Conservation (phyloP, 371 early-diverging fungal genomes). For the Phascolomyces articulosus region DNA sequence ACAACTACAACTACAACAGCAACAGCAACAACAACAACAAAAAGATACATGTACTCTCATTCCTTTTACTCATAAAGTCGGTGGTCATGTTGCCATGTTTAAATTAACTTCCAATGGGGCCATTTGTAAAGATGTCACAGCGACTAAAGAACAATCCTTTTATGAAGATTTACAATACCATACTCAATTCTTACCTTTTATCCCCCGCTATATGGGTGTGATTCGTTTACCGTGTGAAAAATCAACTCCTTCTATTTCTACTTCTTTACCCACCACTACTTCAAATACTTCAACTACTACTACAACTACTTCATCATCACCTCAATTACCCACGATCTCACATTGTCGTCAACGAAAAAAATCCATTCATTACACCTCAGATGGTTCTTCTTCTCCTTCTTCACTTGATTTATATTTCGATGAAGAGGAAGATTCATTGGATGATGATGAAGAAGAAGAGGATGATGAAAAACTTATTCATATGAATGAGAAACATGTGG, state of each 20-base stretch:
- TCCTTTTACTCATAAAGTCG: slow-evolving; percentile 46
- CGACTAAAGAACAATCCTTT: slow-evolving; percentile 30
- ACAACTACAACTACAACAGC: too few species aligned
- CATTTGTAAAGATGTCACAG: slow-evolving; percentile 40
- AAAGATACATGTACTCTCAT: slow-evolving; percentile 26
- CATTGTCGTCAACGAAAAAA: too few species aligned
- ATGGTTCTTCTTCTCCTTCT: not conserved
- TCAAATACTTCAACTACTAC: not conserved
- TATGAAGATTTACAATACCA: slow-evolving; percentile 31
- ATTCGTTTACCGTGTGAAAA: slow-evolving; percentile 22
- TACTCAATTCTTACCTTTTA: slow-evolving; percentile 32
- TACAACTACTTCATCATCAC: too few species aligned
- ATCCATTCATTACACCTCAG: not conserved
- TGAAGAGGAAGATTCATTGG: not conserved
- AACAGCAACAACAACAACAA: not conserved
- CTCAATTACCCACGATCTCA: too few species aligned
- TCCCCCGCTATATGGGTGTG: slow-evolving; percentile 38
- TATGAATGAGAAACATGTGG: not conserved
- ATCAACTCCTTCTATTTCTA: too few species aligned
- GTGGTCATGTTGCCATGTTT: slow-evolving; percentile 47
- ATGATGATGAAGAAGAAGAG: slow-evolving; percentile 2
- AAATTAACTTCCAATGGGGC: slow-evolving; percentile 35
- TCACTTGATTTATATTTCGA: not conserved
- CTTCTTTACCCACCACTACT: not conserved
- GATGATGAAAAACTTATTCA: too few species aligned